A percentile compares a stretch with the other conserved stretches of the same genome.
Evolutionary conservation across 2,329 filamentous ascomycete genomes (phyloP).

Genomic region (Graphium sp.): DNA sequence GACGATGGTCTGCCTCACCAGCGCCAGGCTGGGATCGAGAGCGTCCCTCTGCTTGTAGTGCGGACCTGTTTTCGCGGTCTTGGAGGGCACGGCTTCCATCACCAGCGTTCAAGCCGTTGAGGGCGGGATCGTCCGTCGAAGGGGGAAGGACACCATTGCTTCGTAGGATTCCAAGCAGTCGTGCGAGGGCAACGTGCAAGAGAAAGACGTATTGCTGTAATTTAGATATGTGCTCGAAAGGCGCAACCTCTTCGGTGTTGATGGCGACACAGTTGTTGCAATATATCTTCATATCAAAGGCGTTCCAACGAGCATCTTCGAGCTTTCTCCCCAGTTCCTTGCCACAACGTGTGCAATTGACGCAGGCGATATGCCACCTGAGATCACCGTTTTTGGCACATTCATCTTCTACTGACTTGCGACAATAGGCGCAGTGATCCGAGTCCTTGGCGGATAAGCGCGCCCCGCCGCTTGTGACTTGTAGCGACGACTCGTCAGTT

Average conservation of each 20-base stretch:
- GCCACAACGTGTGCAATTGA: conserved; percentile 52
- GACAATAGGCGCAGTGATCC: conserved; percentile 70
- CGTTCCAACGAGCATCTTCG: conserved; percentile 54
- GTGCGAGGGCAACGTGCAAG: conserved; percentile 75
- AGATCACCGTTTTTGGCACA: conserved; percentile 61
- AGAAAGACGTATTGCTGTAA: conserved; percentile 91
- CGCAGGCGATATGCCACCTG: conserved; percentile 72
- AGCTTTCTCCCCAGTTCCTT: conserved; percentile 52
- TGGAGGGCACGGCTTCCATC: conserved; percentile 14
- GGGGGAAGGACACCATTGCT: conserved; percentile 67
- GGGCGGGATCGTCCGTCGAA: conserved; percentile 54
- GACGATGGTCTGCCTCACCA: conserved; percentile 34
- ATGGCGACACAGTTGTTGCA: conserved; percentile 51
- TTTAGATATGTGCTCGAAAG: conserved; percentile 63
- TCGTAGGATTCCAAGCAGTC: conserved; percentile 73
- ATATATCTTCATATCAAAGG: conserved; percentile 49
- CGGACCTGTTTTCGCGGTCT: no score
- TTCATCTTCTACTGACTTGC: conserved; percentile 84
- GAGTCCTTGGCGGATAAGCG: conserved; percentile 58
- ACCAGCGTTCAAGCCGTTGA: conserved; percentile 48
- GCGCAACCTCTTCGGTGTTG: conserved; percentile 29
- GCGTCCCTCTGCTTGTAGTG: conserved; percentile 47
- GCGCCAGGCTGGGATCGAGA: conserved; percentile 58
- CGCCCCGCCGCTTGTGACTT: conserved; percentile 47
- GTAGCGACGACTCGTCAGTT: conserved; percentile 50